phyloP scores from a whole-genome alignment of 148 eudicot species.

The Vaccinium corymbosum region DNA sequence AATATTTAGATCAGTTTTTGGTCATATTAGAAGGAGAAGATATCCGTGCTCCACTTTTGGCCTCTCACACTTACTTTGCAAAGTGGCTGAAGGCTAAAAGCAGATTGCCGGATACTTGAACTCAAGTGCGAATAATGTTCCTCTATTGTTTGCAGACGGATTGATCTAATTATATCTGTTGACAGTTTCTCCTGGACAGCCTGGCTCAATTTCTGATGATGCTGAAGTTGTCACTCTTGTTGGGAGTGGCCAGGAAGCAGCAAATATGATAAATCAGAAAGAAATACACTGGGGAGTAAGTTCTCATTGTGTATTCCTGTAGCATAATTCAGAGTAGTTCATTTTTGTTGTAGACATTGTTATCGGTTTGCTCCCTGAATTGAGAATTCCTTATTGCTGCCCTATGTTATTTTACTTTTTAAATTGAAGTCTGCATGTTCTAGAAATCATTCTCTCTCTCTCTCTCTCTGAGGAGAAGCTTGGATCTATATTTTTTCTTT shows the following conservation, averaged over 20 bases:
- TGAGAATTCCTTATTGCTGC: not conserved
- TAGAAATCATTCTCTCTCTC: not conserved
- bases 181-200: constrained; percentile 88
- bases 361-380: constrained; percentile 6
- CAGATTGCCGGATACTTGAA: not conserved
- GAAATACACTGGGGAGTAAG: constrained; percentile 99
- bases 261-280: constrained; percentile 84
- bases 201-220: constrained; percentile 77
- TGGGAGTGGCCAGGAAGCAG: constrained; percentile 90
- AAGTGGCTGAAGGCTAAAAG: not conserved
- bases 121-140: not conserved
- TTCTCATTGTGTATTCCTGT: constrained; percentile 12
- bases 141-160: not conserved
- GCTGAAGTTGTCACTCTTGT: constrained; percentile 81
- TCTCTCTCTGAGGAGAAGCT: not conserved
- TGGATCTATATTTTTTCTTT: not conserved
- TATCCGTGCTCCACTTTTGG: not conserved
- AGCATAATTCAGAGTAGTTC: not conserved
- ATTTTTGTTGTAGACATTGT: not conserved
- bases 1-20: not conserved
- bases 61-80: not conserved
- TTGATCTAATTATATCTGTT: constrained; percentile 18
- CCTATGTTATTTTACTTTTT: not conserved
- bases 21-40: not conserved
- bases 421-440: not conserved